Conservation (phyloP, 1,284 basidiomycete species). For the Cystobasidium sp. region DNA sequence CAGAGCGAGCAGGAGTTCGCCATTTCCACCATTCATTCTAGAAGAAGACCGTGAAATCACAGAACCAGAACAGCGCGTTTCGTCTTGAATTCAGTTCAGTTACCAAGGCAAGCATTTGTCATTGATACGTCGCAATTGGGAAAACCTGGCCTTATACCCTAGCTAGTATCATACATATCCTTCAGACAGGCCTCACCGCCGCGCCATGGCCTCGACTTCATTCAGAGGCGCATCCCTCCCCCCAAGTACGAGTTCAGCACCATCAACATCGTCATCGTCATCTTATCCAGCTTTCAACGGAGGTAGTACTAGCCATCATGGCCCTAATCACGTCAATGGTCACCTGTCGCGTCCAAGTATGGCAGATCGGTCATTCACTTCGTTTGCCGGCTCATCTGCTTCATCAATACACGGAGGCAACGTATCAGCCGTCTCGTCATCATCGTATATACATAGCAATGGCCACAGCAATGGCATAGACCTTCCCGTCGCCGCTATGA, state of each 20-base stretch:
- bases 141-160: no score
- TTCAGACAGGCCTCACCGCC: background rate
- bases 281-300: background rate
- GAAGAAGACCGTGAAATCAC: no score
- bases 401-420: background rate
- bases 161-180: no score
- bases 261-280: conserved; percentile 7
- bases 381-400: conserved; percentile 9
- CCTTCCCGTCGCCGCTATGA: conserved; percentile 22
- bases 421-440: background rate
- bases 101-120: no score
- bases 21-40: no score
- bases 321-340: background rate
- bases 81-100: no score
- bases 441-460: background rate
- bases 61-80: no score
- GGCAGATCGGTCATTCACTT: conserved; percentile 28
- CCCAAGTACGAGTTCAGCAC: background rate
- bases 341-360: conserved; percentile 28
- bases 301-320: background rate
- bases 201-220: background rate
- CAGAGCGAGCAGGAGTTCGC: no score
- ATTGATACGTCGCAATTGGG: no score
- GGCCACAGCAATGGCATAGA: conserved; percentile 20
- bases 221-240: conserved; percentile 25